Conservation (phyloP, 78 protist species). For the Dictyostelium capitatum region DNA sequence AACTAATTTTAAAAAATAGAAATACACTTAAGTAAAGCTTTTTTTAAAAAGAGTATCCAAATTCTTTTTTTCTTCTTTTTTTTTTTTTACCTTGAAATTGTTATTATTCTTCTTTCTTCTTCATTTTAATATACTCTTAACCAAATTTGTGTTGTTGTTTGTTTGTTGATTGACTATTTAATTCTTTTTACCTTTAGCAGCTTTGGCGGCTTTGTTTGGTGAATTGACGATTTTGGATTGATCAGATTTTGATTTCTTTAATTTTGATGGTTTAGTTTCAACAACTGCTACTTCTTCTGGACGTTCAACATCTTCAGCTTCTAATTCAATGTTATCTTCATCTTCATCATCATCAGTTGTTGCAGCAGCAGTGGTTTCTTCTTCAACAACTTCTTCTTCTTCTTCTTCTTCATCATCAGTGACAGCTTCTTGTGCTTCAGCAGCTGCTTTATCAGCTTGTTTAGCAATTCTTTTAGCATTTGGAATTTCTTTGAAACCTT, state of each 20-base stretch:
- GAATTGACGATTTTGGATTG: not conserved
- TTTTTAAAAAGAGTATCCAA: not conserved
- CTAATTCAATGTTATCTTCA: not conserved
- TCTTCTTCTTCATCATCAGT: not conserved
- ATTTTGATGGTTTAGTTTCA: not conserved
- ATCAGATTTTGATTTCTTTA: not conserved
- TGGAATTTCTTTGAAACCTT: slow-evolving; percentile 7
- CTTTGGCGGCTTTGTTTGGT: not conserved
- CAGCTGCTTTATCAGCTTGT: not conserved
- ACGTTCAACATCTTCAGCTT: not conserved
- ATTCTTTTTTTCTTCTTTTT: not conserved
- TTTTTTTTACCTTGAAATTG: not conserved
- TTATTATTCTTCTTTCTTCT: not conserved
- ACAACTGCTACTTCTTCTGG: not conserved
- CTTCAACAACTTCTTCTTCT: not conserved
- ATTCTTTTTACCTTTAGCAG: not conserved
- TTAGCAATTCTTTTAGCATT: not conserved
- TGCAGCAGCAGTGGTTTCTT: not conserved
- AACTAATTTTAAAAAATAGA: not conserved
- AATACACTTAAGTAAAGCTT: not conserved
- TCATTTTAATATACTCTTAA: not conserved
- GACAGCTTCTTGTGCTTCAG: not conserved
- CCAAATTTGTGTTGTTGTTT: not conserved
- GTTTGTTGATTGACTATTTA: not conserved
- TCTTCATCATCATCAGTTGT: slow-evolving; percentile 1